Conservation (phyloP, 148 eudicot genomes). For the Fallopia convolvulus region DNA sequence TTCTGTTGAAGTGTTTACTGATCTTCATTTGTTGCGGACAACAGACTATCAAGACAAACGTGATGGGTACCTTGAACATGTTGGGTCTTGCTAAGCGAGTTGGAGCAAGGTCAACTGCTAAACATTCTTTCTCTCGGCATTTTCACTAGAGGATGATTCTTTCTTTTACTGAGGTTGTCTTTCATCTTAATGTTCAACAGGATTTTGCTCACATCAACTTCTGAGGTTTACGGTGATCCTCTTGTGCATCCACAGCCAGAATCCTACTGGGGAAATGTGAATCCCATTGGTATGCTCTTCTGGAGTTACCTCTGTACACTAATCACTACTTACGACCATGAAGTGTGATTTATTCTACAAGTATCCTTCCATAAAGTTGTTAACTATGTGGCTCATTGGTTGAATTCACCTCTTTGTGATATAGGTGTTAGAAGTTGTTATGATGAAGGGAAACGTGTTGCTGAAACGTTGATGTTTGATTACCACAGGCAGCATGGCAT, state of each 20-base stretch:
- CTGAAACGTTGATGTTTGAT: slow-evolving; percentile 99
- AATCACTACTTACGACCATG: not conserved
- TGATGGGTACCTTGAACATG: slow-evolving; percentile 95
- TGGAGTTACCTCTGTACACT: not conserved
- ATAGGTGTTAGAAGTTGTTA: slow-evolving; percentile 96
- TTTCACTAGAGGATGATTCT: not conserved
- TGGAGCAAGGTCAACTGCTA: slow-evolving; percentile 74
- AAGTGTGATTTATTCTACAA: not conserved
- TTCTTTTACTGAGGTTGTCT: not conserved
- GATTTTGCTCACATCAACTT: slow-evolving; percentile 85
- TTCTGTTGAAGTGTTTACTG: not conserved
- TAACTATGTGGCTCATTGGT: not conserved
- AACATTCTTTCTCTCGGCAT: not conserved
- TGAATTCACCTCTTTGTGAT: slow-evolving; percentile 8
- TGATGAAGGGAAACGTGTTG: slow-evolving; percentile 99
- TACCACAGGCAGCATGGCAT: slow-evolving; percentile 99
- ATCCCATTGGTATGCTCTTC: slow-evolving; percentile 70
- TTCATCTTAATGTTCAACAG: slow-evolving; percentile 23
- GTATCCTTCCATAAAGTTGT: not conserved
- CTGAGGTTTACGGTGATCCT: slow-evolving; percentile 95
- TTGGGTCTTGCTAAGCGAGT: slow-evolving; percentile 98
- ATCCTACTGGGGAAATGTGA: slow-evolving; percentile 98
- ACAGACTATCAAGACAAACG: slow-evolving; percentile 98
- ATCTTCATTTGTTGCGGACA: not conserved
- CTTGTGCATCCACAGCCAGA: slow-evolving; percentile 84